These are phyloP conservation scores for Lachnellula cervina DNA, from an alignment of 2,329 filamentous ascomycete genomes.

Conservation along the genomic window DNA sequence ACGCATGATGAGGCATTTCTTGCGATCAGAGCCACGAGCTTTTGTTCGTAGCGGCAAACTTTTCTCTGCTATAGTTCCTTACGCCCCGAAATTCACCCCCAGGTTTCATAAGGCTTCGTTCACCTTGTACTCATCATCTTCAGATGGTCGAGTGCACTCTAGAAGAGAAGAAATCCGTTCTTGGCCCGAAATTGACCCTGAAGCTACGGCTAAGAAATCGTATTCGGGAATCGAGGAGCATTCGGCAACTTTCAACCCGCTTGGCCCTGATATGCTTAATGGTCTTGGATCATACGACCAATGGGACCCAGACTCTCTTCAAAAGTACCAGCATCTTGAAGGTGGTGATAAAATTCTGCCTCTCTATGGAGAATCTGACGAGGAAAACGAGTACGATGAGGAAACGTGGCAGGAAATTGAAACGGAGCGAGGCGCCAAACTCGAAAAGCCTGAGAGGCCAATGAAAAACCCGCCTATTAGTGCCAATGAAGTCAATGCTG, in stretches of 20 bases:
- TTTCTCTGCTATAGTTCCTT: conserved; percentile 26
- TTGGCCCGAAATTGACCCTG: conserved; percentile 29
- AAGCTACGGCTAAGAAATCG: not conserved
- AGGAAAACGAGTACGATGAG: conserved; percentile 50
- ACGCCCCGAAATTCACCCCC: conserved; percentile 20
- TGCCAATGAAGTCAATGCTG: conserved; percentile 42
- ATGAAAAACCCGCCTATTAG: conserved; percentile 34
- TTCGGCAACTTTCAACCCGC: conserved; percentile 12
- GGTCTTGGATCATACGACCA: conserved; percentile 5
- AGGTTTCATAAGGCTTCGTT: conserved; percentile 30
- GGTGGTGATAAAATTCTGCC: conserved; percentile 43
- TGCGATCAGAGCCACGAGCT: conserved; percentile 26
- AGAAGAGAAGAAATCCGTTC: conserved; percentile 23
- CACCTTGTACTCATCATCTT: conserved; percentile 25
- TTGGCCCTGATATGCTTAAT: conserved; percentile 8
- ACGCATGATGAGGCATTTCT: conserved; percentile 37
- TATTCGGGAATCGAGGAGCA: not conserved
- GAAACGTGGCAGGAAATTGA: conserved; percentile 59
- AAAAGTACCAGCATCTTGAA: conserved; percentile 38
- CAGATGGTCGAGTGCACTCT: conserved; percentile 18
- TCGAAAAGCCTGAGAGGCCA: conserved; percentile 33
- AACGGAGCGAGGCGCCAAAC: conserved; percentile 37
- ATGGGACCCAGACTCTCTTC: conserved; percentile 27
- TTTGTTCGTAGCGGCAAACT: conserved; percentile 16
- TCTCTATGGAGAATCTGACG: conserved; percentile 50